Conservation (phyloP, 441 rosid species). For the Oxalis stricta region DNA sequence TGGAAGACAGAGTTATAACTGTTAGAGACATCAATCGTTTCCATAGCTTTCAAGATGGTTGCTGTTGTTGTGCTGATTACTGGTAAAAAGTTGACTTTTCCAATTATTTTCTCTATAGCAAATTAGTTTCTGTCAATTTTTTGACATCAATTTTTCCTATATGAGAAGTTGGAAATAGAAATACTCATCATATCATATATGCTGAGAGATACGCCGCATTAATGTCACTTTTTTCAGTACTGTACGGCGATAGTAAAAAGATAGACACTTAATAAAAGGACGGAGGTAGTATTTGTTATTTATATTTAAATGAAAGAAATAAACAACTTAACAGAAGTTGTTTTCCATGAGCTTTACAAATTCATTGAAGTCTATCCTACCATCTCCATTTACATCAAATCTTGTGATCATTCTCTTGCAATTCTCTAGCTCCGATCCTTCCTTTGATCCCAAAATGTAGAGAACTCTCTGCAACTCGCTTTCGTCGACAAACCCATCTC, state of each 20-base stretch:
- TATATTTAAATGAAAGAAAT: not conserved
- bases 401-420: conserved; percentile 37
- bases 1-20: conserved; percentile 37
- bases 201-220: no score
- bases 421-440: conserved; percentile 18
- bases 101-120: not conserved
- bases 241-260: not conserved
- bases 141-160: no score
- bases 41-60: conserved; percentile 56
- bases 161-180: not conserved
- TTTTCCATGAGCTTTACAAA: conserved; percentile 43
- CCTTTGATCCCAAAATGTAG: conserved; percentile 25
- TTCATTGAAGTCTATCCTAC: conserved; percentile 37
- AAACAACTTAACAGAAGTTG: conserved; percentile 15
- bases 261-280: not conserved
- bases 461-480: conserved; percentile 46
- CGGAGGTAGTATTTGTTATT: not conserved
- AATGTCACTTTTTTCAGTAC: no score
- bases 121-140: no score
- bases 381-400: conserved; percentile 32
- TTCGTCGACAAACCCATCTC: conserved; percentile 48
- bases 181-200: no score
- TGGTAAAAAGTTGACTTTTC: conserved; percentile 46
- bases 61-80: conserved; percentile 55
- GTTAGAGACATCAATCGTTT: conserved; percentile 73